phyloP scores from a whole-genome alignment of 805 yeast genomes.

The Lachancea sp. region DNA sequence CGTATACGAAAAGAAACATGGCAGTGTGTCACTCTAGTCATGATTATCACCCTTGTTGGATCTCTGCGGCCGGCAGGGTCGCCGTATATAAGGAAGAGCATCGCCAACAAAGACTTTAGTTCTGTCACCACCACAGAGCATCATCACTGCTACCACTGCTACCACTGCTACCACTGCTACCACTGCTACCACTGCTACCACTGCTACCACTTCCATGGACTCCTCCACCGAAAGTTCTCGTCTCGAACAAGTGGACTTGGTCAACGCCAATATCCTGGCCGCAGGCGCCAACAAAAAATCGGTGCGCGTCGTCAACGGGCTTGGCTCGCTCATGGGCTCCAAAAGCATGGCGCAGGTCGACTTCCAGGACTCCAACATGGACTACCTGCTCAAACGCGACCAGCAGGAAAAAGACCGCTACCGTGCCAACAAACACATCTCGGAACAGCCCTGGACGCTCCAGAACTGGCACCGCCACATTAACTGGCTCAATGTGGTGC shows the following conservation, averaged over 20 bases:
- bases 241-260: constrained; percentile 47
- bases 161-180: too few species aligned
- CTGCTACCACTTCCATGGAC: too few species aligned
- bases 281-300: constrained; percentile 71
- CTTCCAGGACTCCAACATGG: constrained; percentile 41
- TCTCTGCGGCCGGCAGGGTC: too few species aligned
- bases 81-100: too few species aligned
- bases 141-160: too few species aligned
- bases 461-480: constrained; percentile 67
- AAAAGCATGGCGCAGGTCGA: constrained; percentile 62
- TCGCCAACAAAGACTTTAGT: too few species aligned
- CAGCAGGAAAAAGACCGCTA: constrained; percentile 37
- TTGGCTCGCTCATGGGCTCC: constrained; percentile 78
- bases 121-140: too few species aligned
- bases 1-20: too few species aligned
- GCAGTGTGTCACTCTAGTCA: too few species aligned
- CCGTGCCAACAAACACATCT: constrained; percentile 44
- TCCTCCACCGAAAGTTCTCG: too few species aligned
- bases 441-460: constrained; percentile 73
- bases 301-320: constrained; percentile 72
- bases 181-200: too few species aligned
- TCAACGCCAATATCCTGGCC: constrained; percentile 69
- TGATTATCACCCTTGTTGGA: too few species aligned
- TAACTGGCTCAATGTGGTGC: constrained; percentile 68
- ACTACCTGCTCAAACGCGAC: constrained; percentile 41